These are phyloP conservation scores for Solanum hybrid DNA, from an alignment of 305 asterid species.

Conservation along the genomic window DNA sequence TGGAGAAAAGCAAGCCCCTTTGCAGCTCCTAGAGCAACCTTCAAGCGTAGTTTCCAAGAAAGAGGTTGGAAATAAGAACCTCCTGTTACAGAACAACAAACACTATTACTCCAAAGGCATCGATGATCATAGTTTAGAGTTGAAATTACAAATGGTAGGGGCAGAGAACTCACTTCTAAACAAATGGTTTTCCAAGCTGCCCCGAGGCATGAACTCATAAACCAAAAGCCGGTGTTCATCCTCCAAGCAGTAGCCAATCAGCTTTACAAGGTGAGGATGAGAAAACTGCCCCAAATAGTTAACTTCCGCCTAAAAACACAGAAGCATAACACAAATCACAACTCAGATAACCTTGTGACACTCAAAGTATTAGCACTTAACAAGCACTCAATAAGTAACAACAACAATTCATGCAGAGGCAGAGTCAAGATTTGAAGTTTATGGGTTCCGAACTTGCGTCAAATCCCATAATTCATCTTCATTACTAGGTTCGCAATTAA, in stretches of 20 bases:
- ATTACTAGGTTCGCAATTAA: neutral
- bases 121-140: neutral
- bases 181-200: slow-evolving; percentile 78
- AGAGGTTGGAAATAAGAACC: slow-evolving; percentile 74
- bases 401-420: neutral
- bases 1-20: slow-evolving; percentile 73
- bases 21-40: slow-evolving; percentile 74
- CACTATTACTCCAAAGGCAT: neutral
- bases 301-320: slow-evolving; percentile 58
- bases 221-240: slow-evolving; percentile 72
- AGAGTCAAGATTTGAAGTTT: neutral
- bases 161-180: slow-evolving; percentile 45
- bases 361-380: neutral
- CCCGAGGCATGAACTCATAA: slow-evolving; percentile 84
- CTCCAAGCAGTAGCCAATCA: slow-evolving; percentile 85
- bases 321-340: slow-evolving; percentile 8
- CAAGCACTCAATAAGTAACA: neutral
- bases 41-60: slow-evolving; percentile 63
- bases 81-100: slow-evolving; percentile 27
- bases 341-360: neutral
- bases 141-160: neutral
- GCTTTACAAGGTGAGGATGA: slow-evolving; percentile 71
- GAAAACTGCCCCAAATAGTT: slow-evolving; percentile 84
- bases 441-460: neutral
- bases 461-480: neutral